Base-by-base conservation (phyloP, 1,139 yeast species). In the Yamadazyma sp. region DNA sequence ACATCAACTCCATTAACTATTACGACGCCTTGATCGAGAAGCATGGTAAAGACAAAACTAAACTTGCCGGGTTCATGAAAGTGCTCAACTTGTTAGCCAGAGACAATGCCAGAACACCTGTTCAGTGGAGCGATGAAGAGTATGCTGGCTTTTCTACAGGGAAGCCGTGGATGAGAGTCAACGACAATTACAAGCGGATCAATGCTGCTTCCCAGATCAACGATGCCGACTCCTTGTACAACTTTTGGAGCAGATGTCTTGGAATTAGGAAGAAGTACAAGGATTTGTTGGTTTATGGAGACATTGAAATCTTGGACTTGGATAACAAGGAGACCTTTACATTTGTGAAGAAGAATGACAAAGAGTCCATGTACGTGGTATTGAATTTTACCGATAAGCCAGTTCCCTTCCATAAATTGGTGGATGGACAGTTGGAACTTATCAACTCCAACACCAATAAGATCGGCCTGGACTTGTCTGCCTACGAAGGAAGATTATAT, bases 21-120 rank as follows among this genome's bases (percentile, higher is more conserved):
- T 69, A 61, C 55, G 53, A 59, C 31, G 59, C 56, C 30, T 62
- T 63, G 50, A 58, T 55, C 41, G 58, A 62, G 40, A 49, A 53
- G 17, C 47, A 57, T 16, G 69, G 63, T 23, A 54, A 66, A n/a
- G 60, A 61, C 23, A 47, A 52, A 22, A 60, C 59, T 32, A 57
- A 58, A 42, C 53, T 58, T 45, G 48, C 33, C 45, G 47, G 31
- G 2, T 54, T 64, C 38, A 45, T 70, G 59, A 62, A 65, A 37
- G 50, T 46, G 22, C 54, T 71, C 40, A 55, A 61, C 42, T 50
- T 69, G 38, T 43, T 67, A 17, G 73, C 77, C 11, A 64, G 81
- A 53, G 81, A 76, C 53, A 66, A 78, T 47, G 71, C 79, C 8
- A 65, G 83, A 52, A 66, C 79, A 7, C 83, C 83, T 26, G 73